phyloP scores from a whole-genome alignment of 2,329 filamentous ascomycete species.

The Furcasterigmium furcatum region DNA sequence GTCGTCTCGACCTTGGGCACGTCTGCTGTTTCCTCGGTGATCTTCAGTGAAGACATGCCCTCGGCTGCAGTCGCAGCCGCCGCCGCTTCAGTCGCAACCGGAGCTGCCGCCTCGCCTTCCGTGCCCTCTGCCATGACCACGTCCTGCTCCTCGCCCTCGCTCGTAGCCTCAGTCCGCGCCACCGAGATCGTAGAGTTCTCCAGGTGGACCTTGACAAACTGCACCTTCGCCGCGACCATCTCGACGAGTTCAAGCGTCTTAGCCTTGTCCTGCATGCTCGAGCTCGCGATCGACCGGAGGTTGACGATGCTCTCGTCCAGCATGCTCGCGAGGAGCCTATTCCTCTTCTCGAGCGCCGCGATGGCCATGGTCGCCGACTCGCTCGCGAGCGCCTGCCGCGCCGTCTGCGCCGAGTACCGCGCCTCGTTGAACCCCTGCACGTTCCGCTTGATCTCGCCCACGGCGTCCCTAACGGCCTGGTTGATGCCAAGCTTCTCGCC shows the following conservation, averaged over 20 bases:
- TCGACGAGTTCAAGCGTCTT: conserved; percentile 53
- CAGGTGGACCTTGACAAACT: conserved; percentile 61
- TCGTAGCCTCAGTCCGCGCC: conserved; percentile 13
- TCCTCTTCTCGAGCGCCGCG: conserved; percentile 58
- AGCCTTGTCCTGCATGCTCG: conserved; percentile 42
- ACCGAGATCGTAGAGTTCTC: conserved; percentile 55
- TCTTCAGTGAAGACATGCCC: conserved; percentile 5
- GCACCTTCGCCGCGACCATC: conserved; percentile 57
- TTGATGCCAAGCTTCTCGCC: conserved; percentile 78
- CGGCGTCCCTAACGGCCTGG: conserved; percentile 74
- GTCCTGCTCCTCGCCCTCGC: conserved; percentile 2
- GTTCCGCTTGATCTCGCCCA: conserved; percentile 76
- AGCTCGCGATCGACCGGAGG: conserved; percentile 57
- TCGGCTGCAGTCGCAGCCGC: conserved; percentile 3
- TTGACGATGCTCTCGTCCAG: conserved; percentile 63
- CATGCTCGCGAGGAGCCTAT: conserved; percentile 63
- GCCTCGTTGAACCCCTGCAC: conserved; percentile 64
- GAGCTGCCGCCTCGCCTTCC: neutral
- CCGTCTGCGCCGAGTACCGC: conserved; percentile 36
- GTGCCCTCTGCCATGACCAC: conserved; percentile 3
- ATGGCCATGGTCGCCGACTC: conserved; percentile 32
- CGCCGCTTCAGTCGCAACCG: neutral
- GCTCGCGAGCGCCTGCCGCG: conserved; percentile 30
- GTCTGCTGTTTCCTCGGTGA: neutral
- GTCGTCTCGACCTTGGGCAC: neutral